A percentile compares a stretch with the other conserved stretches of the same genome.
Conservation (phyloP, 1,139 yeast genomes). For the Saccharomyces hybrid region DNA sequence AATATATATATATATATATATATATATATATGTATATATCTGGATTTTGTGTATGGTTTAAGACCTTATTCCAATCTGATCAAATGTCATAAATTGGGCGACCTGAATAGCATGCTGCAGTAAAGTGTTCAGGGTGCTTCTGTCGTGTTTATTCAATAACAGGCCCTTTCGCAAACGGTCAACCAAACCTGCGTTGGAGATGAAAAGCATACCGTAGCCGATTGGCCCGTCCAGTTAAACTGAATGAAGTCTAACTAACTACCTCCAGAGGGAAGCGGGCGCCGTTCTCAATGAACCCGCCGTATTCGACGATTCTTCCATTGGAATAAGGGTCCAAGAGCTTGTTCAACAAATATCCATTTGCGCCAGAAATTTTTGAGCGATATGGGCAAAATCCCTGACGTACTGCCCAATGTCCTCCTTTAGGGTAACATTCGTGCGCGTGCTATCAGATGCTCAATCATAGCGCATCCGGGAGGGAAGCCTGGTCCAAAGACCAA, state of each 20-base stretch:
- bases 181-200: slow-evolving; percentile 45
- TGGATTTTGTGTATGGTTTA: too few species aligned
- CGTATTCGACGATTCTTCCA: slow-evolving; percentile 38
- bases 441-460: slow-evolving; percentile 22
- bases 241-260: too few species aligned
- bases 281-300: slow-evolving; percentile 37
- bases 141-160: slow-evolving; percentile 13
- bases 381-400: slow-evolving; percentile 22
- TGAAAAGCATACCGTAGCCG: slow-evolving; percentile 42
- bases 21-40: too few species aligned
- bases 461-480: slow-evolving; percentile 25
- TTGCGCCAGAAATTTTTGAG: slow-evolving; percentile 37
- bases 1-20: too few species aligned
- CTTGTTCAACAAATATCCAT: slow-evolving; percentile 32
- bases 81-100: slow-evolving; percentile 16
- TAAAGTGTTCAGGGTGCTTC: slow-evolving; percentile 33
- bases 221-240: slow-evolving; percentile 33
- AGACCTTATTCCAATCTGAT: not conserved
- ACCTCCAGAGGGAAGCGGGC: slow-evolving; percentile 29
- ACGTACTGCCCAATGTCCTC: slow-evolving; percentile 21
- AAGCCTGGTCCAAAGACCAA: slow-evolving; percentile 39
- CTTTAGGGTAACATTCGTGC: slow-evolving; percentile 20
- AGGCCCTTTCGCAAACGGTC: slow-evolving; percentile 34
- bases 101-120: slow-evolving; percentile 33
- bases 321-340: slow-evolving; percentile 36